Evolutionary conservation across 176 grass and related monocot genomes (phyloP), one percentile per base, ranked within the genome.

Genomic region (Oryza punctata): DNA sequence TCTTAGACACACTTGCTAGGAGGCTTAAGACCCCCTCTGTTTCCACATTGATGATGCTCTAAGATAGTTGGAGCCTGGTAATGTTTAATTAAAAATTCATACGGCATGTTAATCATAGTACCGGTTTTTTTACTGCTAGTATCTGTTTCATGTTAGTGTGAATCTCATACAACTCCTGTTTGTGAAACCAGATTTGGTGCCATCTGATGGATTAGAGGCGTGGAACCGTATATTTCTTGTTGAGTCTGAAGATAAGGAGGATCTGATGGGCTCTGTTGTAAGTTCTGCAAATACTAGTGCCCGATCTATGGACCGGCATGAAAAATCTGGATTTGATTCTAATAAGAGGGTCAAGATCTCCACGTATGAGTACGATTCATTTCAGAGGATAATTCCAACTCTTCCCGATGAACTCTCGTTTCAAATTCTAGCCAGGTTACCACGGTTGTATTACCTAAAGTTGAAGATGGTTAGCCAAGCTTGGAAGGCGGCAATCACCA

Each of bases 371-470:
- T 82, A 50, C 63, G 68, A 38, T 19, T 54, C 84, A 52, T 84
- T 86, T 80, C 65, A 47, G 26, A 84, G 92, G 71, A 81, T 98
- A 38, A 93, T 98, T 67, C 87, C 92, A 1, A 49, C 75, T 52
- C 89, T 98, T 71, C 95, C 91, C 2, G 92, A 98, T 41, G 95
- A 98, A 67, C 80, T 98, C 33, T 94, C 95, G 0, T 76, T 95
- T 25, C 90, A 98, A 74, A 93, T 98, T 81, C 82, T 98, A 12
- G 95, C 88, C n/a, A 92, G 95, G 81, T 59, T 93, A 38, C 92
- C 92, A 0, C 78, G 91, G 83, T 90, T 91, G 6, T 44, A 89
- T 75, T 79, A 98, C 69, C 75, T 95, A 12, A 91, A 82, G 29
- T 18, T 98, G 59, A 95, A 91, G 78, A 88, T 92, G 73, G 92